phyloP scores from a whole-genome alignment of 148 eudicot species.

The Rhododendron griersonianum region DNA sequence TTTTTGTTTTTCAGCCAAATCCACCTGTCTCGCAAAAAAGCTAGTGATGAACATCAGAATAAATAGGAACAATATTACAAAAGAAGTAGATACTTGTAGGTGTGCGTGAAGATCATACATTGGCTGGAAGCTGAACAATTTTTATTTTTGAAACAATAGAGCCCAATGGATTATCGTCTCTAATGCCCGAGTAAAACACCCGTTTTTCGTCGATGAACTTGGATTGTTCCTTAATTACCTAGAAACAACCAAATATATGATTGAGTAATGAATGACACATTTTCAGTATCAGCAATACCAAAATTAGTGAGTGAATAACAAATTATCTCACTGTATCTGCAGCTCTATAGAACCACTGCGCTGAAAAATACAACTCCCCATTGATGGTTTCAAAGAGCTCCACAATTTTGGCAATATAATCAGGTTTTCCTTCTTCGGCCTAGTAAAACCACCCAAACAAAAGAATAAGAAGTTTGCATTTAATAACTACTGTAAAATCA shows the following conservation, averaged over 20 bases:
- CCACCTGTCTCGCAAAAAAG: constrained; percentile 17
- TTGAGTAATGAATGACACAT: not conserved
- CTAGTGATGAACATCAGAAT: not conserved
- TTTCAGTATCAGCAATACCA: too few relatives aligned
- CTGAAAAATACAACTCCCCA: constrained; percentile 3
- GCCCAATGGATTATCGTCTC: constrained; percentile 28
- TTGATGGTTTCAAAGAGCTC: constrained; percentile 22
- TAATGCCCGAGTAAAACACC: constrained; percentile 24
- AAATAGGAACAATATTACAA: not conserved
- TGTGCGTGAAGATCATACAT: constrained; percentile 14
- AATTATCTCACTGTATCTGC: constrained; percentile 20
- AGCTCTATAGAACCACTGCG: constrained; percentile 29
- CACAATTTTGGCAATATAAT: constrained; percentile 26
- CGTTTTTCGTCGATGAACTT: constrained; percentile 22
- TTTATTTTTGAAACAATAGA: constrained; percentile 18
- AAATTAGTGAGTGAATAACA: not conserved
- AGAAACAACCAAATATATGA: not conserved
- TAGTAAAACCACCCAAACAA: not conserved
- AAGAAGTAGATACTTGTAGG: not conserved
- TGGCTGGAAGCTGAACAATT: constrained; percentile 12
- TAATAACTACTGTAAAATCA: not conserved
- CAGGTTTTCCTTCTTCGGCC: constrained; percentile 20
- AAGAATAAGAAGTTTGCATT: not conserved
- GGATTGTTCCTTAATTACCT: constrained; percentile 27
- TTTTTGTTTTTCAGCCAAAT: constrained; percentile 7